These are phyloP conservation scores for Pyracantha coccinea DNA, from an alignment of 331 rosid genomes.

Conservation along the genomic window DNA sequence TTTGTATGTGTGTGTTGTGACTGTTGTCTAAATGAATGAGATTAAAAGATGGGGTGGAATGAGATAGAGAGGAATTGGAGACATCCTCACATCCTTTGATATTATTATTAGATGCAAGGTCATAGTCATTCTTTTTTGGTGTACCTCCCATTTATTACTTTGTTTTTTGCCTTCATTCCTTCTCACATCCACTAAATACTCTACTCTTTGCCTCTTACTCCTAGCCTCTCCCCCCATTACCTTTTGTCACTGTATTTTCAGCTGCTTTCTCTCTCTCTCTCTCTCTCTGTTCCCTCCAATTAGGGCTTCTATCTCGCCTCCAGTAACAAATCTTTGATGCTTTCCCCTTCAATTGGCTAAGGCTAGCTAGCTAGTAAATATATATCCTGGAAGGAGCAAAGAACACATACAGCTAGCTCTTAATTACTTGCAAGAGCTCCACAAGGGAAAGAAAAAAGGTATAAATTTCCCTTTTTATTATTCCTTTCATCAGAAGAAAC, in stretches of 20 bases:
- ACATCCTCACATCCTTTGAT: slow-evolving; percentile 39
- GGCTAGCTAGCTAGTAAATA: not conserved
- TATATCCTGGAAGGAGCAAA: slow-evolving; percentile 17
- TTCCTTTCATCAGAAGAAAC: not conserved
- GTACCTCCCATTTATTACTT: slow-evolving; percentile 75
- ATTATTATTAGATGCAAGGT: slow-evolving; percentile 63
- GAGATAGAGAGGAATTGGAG: slow-evolving; percentile 30
- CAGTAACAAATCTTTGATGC: slow-evolving; percentile 20
- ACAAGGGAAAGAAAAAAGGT: not conserved
- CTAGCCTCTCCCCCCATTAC: not conserved
- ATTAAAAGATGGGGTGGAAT: slow-evolving; percentile 22
- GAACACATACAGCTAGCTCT: not conserved
- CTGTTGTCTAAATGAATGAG: slow-evolving; percentile 21
- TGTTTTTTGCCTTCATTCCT: slow-evolving; percentile 74
- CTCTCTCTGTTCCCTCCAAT: slow-evolving; percentile 9
- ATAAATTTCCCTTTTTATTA: not conserved
- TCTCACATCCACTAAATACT: slow-evolving; percentile 64
- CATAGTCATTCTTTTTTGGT: slow-evolving; percentile 65
- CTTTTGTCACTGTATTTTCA: not conserved
- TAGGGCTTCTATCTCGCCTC: slow-evolving; percentile 49
- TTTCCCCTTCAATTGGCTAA: slow-evolving; percentile 28
- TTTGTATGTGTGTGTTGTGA: not conserved
- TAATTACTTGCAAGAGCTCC: slow-evolving; percentile 2
- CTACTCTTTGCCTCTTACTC: slow-evolving; percentile 10
- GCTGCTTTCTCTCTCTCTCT: slow-evolving; percentile 5